These are phyloP conservation scores for Azolla pinnata DNA, from an alignment of 75 land plant genomes.

Conservation along the genomic window DNA sequence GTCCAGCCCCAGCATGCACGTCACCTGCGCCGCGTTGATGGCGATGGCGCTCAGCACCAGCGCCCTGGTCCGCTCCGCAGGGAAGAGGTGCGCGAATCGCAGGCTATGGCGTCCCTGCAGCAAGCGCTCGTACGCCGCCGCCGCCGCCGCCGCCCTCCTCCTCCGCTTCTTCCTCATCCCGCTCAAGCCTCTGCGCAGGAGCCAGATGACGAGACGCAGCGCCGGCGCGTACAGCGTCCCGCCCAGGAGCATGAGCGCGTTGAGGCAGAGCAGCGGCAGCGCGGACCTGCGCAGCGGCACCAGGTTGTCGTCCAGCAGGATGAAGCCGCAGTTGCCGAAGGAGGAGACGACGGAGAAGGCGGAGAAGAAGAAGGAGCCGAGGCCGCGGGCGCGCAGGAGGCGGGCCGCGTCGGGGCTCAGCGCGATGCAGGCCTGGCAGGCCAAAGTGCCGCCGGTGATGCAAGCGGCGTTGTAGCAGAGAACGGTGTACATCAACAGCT, in stretches of 20 bases:
- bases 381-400: constrained; percentile 17
- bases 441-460: constrained; percentile 16
- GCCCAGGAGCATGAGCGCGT: constrained; percentile 27
- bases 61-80: constrained; percentile 5
- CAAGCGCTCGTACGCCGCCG: constrained; percentile 19
- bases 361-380: constrained; percentile 23
- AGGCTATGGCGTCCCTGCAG: neutral
- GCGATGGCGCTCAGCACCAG: constrained; percentile 31
- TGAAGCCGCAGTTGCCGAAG: constrained; percentile 58
- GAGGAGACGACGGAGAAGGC: constrained; percentile 48
- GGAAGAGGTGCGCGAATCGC: constrained; percentile 37
- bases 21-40: constrained; percentile 23
- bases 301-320: constrained; percentile 64
- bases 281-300: constrained; percentile 36
- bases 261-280: constrained; percentile 29
- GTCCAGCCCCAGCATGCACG: constrained; percentile 31
- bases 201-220: constrained; percentile 22
- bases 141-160: too few species aligned
- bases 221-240: constrained; percentile 30
- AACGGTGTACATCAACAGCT: neutral
- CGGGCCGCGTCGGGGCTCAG: constrained; percentile 5
- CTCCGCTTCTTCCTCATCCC: neutral
- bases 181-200: neutral
- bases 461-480: constrained; percentile 4
- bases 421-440: constrained; percentile 15